A percentile compares a stretch with the other conserved stretches of the same genome.
phyloP scores from a whole-genome alignment of 257 asterid genomes.

The Plantago major region DNA sequence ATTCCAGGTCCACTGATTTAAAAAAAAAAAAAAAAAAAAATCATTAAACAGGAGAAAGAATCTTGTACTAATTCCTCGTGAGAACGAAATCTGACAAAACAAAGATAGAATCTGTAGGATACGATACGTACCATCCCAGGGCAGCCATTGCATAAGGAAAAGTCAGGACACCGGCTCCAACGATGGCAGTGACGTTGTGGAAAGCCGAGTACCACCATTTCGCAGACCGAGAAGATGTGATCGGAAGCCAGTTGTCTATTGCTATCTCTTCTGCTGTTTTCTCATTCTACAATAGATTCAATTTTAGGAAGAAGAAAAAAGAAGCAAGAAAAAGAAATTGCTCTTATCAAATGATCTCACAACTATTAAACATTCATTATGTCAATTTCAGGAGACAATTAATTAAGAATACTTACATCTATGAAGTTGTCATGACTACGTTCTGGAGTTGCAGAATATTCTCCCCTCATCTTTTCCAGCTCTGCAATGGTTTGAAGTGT shows the following conservation, averaged over 20 bases:
- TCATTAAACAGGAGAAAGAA: too few species aligned
- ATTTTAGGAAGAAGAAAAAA: background rate
- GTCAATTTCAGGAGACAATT: background rate
- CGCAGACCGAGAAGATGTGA: constrained; percentile 35
- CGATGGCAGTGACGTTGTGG: constrained; percentile 46
- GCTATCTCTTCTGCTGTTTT: constrained; percentile 12
- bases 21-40: too few species aligned
- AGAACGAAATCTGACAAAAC: background rate
- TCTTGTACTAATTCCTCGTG: too few species aligned
- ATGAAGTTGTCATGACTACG: constrained; percentile 30
- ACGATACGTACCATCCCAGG: constrained; percentile 39
- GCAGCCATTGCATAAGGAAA: constrained; percentile 57
- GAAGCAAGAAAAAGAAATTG: background rate
- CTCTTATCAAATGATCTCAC: too few species aligned
- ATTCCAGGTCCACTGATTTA: constrained; percentile 53
- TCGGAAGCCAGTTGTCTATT: constrained; percentile 43
- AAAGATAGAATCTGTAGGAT: background rate
- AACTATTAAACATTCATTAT: background rate
- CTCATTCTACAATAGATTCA: background rate
- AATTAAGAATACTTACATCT: background rate
- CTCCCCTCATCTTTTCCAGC: too few species aligned
- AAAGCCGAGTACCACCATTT: constrained; percentile 49
- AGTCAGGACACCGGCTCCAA: constrained; percentile 29
- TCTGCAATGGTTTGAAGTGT: too few species aligned
- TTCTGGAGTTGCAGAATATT: too few species aligned